These are phyloP conservation scores for Heliocybe sulcata DNA, from an alignment of 1,284 basidiomycete species.

Conservation along the genomic window DNA sequence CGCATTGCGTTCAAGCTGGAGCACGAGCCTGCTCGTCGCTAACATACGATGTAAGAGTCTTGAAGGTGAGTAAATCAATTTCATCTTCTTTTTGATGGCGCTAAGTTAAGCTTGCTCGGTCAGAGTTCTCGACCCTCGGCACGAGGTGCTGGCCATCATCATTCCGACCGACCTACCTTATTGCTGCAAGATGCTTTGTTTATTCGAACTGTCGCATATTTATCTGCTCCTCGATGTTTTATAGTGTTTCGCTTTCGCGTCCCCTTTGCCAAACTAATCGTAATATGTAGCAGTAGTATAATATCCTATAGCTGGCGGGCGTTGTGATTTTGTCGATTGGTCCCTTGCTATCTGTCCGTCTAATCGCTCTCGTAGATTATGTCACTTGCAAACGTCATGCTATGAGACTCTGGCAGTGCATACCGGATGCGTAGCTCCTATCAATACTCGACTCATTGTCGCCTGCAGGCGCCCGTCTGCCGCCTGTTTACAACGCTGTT, in stretches of 20 bases:
- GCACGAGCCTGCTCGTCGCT: slow-evolving; percentile 28
- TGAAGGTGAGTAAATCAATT: background rate
- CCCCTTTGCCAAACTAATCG: background rate
- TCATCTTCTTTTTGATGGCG: background rate
- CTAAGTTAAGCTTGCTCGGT: background rate
- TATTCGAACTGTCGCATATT: slow-evolving; percentile 3
- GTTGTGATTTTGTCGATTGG: background rate
- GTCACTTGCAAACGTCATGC: background rate
- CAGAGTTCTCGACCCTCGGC: background rate
- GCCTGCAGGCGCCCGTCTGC: background rate
- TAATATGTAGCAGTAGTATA: background rate
- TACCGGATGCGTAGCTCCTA: background rate
- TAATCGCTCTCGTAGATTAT: background rate
- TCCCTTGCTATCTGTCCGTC: background rate
- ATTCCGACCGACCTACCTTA: background rate
- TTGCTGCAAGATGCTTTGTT: background rate
- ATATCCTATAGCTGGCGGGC: background rate
- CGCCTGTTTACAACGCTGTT: background rate
- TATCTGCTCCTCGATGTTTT: background rate
- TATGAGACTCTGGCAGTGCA: background rate
- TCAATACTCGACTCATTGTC: background rate
- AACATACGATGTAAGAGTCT: background rate
- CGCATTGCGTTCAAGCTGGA: slow-evolving; percentile 69
- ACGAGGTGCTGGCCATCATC: slow-evolving; percentile 3
- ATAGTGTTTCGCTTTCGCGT: background rate